Evolutionary conservation across 2,329 filamentous ascomycete species (phyloP), one percentile per base, ranked within the genome.

Genomic region (Xylariomycetidae sp.): DNA sequence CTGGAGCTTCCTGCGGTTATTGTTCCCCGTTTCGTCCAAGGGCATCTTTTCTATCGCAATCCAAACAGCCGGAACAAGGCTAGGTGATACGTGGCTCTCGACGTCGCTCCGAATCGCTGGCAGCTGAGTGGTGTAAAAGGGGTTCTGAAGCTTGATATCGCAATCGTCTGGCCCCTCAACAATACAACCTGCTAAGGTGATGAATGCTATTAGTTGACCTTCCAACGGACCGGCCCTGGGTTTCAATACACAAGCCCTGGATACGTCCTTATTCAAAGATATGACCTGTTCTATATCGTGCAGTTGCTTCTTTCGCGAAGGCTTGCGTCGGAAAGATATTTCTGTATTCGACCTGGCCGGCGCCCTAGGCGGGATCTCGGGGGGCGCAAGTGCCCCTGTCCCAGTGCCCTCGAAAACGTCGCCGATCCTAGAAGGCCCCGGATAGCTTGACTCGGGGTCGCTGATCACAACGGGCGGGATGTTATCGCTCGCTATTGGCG

Each of bases 151-250:
- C 30, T 57, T 54, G 33, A 67, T 46, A 15, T 62, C 50, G 22
- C 49, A 48, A 26, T 51, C 50, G 25, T 54, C 51, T n/a, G 49
- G 42, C 18, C 47, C 49, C 22, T 43, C 43, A 6, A 51, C 46
- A n/a, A 46, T 39, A 20, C 50, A 49, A 38, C 53, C 52, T 33
- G 52, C 35, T 12, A 72, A 49, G 15, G 62, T 67, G 44, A 73
- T 43, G 32, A 73, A 59, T 25, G 66, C 70, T 18, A 73, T 64
- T 19, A 66, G 52, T 39, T 67, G 67, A 11, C 64, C 68, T 40
- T 74, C 69, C 29, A 74, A 65, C 11, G 65, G 59, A 7, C 70
- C 70, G 8, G 70, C 69, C 36, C 62, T 66, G 13, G 70, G 70
- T 18, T 56, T 62, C 15, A 73, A 56, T 11, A 71, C 51, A 26